Base-by-base conservation (phyloP, 2,329 filamentous ascomycete genomes). In the Moelleriella libera region DNA sequence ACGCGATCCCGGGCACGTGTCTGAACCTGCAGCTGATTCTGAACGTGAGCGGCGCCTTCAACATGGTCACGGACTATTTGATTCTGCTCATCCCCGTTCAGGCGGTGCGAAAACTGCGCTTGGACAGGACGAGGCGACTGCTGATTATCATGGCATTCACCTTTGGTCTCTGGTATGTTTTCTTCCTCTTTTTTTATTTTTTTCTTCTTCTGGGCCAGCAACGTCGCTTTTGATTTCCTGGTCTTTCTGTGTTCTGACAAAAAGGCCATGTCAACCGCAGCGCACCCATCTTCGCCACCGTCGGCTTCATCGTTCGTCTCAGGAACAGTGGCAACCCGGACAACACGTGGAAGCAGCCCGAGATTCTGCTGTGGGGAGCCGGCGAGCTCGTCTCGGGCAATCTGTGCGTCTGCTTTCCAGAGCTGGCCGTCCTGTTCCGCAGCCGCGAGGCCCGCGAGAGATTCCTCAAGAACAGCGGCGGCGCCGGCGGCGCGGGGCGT, bases 281-380 rank as follows among this genome's bases (percentile, higher is more conserved):
- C 29, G 48, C 48, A 6, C 48, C 48, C 41, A 44, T 49, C 10
- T 49, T 49, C 21, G 44, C 48, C n/a, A 49, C 48, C 8, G 45
- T 49, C 9, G 48, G 48, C 45, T 49, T 46, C 41, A 44, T 49
- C 12, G 48, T 49, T 11, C 44, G 48, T n/a, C 39, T 49, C 45
- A 31, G 39, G 12, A 49, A 49, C 44, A 49, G 48, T 34, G 48
- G 48, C 32, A 47, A 49, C 31, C 48, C 45, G 8, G 48, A 49
- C 28, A 39, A 29, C 10, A 43, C 48, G 31, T 49, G 48, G 48
- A 49, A 49, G 29, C 48, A 49, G 34, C 48, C 48, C 14, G 48
- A 49, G 41, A 49, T 49, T n/a, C 48, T 49, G 2, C 48, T 49
- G 32, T 49, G 48, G 48, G 48, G 44, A 2, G 48, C 48, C 6